A percentile compares a stretch with the other conserved stretches of the same genome.
These are phyloP conservation scores for Protomyces inundatus DNA, from an alignment of 1,139 yeast genomes.

Conservation along the genomic window DNA sequence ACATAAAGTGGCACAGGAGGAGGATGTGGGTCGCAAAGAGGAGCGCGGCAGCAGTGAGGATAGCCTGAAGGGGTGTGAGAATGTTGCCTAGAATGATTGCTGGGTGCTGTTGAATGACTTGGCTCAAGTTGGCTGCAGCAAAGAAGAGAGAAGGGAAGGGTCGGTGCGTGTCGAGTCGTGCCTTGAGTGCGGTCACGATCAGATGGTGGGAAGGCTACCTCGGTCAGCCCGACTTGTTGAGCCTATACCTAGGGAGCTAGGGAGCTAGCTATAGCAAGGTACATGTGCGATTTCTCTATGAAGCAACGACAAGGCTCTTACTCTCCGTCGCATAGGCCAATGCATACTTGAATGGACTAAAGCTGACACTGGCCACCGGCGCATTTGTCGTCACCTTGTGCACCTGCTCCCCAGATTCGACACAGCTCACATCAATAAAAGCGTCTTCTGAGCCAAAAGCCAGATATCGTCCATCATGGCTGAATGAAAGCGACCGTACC, in stretches of 20 bases:
- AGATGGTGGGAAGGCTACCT: no score
- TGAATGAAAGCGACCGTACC: conserved; percentile 37
- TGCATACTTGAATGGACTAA: conserved; percentile 38
- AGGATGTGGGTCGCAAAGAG: neutral
- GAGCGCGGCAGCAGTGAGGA: neutral
- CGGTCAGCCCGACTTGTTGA: no score
- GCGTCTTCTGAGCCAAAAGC: conserved; percentile 38
- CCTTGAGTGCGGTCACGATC: no score
- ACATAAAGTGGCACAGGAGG: neutral
- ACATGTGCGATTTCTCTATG: neutral
- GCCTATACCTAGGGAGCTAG: no score
- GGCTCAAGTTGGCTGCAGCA: no score
- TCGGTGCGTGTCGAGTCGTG: no score
- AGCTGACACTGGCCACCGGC: conserved; percentile 34
- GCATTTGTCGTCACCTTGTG: conserved; percentile 29
- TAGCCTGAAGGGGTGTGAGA: neutral
- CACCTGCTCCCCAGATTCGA: conserved; percentile 36
- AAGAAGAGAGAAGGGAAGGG: no score
- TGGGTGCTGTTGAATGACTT: no score
- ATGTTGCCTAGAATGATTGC: neutral
- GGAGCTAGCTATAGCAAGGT: no score
- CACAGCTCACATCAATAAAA: conserved; percentile 37
- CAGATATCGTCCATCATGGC: conserved; percentile 39
- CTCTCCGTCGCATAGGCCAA: conserved; percentile 35
- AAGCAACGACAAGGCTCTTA: neutral